Conservation (phyloP, 1,284 basidiomycete genomes). For the Pascua guehoae region DNA sequence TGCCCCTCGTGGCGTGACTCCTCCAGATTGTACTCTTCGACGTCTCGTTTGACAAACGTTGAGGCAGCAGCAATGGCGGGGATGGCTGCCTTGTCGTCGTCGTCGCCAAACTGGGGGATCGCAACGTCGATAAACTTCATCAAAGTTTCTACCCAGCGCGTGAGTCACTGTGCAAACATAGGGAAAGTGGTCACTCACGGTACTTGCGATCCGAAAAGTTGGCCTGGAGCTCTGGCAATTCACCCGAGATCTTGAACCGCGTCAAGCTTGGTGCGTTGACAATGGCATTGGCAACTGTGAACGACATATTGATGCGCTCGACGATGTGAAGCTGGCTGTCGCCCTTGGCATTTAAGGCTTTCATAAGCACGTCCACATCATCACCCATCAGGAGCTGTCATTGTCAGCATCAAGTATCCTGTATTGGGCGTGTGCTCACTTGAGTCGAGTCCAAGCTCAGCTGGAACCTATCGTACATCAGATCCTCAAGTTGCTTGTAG, state of each 20-base stretch:
- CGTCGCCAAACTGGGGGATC: constrained; percentile 77
- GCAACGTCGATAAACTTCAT: constrained; percentile 91
- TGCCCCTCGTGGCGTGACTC: constrained; percentile 21
- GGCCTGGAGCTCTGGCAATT: constrained; percentile 80
- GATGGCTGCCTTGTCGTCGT: constrained; percentile 11
- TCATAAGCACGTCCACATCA: constrained; percentile 74
- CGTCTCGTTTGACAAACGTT: constrained; percentile 53
- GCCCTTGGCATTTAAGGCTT: constrained; percentile 58
- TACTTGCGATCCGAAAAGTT: constrained; percentile 97
- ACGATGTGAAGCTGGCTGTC: constrained; percentile 74
- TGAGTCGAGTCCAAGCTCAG: constrained; percentile 85
- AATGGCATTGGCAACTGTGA: constrained; percentile 91
- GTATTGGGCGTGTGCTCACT: constrained; percentile 52
- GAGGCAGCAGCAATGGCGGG: constrained; percentile 13
- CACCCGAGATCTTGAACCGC: constrained; percentile 87
- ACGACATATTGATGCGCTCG: constrained; percentile 87
- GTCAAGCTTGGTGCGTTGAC: constrained; percentile 80
- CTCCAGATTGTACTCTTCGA: constrained; percentile 67
- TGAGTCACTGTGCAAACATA: constrained; percentile 9
- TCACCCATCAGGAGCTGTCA: constrained; percentile 83
- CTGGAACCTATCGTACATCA: constrained; percentile 94
- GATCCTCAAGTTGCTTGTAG: constrained; percentile 77
- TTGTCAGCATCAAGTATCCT: background rate
- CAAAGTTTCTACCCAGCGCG: constrained; percentile 57
- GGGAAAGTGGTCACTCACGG: constrained; percentile 39